These are phyloP conservation scores for Diaporthe helianthi DNA, from an alignment of 2,329 filamentous ascomycete genomes.

Conservation along the genomic window DNA sequence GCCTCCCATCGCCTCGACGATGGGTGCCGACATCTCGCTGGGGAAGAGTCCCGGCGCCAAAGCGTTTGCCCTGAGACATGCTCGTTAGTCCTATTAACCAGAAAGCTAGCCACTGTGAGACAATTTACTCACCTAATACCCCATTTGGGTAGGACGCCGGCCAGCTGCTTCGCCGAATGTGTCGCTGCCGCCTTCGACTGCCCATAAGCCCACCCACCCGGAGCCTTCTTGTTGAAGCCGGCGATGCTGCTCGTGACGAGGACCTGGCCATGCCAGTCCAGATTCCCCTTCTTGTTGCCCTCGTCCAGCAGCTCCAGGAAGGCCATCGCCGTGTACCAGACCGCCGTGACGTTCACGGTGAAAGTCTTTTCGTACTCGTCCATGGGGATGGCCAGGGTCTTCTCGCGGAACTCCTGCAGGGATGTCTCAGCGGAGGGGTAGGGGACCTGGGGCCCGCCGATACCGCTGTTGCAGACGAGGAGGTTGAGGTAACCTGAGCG, in stretches of 20 bases:
- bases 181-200: slow-evolving; percentile 78
- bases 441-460: slow-evolving; percentile 64
- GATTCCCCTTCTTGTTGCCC: slow-evolving; percentile 68
- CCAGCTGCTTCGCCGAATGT: slow-evolving; percentile 75
- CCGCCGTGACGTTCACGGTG: slow-evolving; percentile 71
- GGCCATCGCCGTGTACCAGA: slow-evolving; percentile 78
- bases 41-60: slow-evolving; percentile 62
- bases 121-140: slow-evolving; percentile 52
- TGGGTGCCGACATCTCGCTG: slow-evolving; percentile 63
- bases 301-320: slow-evolving; percentile 72
- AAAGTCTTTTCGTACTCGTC: slow-evolving; percentile 73
- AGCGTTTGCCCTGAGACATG: slow-evolving; percentile 50
- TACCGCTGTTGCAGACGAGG: slow-evolving; percentile 74
- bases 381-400: slow-evolving; percentile 61
- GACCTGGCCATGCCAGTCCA: slow-evolving; percentile 62
- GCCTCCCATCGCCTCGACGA: slow-evolving; percentile 49
- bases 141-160: slow-evolving; percentile 68
- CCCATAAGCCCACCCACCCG: slow-evolving; percentile 80
- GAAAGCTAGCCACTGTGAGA: not conserved
- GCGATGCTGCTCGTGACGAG: slow-evolving; percentile 80
- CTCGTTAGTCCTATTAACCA: slow-evolving; percentile 11
- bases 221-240: slow-evolving; percentile 73
- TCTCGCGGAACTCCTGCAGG: slow-evolving; percentile 54
- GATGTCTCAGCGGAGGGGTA: slow-evolving; percentile 41
- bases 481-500: slow-evolving; percentile 73